Evolutionary conservation across 2,329 filamentous ascomycete genomes (phyloP).

Genomic region (Cercospora nicotianae): DNA sequence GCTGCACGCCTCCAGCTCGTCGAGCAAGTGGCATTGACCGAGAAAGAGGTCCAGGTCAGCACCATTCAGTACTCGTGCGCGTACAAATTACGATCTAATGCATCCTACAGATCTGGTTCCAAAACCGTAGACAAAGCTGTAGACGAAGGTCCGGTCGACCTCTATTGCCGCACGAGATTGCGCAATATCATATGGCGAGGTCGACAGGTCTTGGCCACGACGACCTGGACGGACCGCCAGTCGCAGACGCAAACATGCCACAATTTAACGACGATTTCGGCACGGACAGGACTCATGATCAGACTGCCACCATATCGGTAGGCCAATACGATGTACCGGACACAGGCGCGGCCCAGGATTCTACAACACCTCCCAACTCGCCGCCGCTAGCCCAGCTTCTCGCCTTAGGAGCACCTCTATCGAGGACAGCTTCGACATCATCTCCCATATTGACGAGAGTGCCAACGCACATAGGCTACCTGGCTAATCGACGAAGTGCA

Average conservation of each 20-base stretch:
- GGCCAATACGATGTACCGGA: background rate
- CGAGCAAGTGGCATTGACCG: constrained; percentile 79
- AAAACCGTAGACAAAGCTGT: constrained; percentile 91
- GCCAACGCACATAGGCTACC: constrained; percentile 37
- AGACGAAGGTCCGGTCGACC: constrained; percentile 78
- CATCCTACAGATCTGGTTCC: constrained; percentile 82
- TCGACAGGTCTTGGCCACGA: constrained; percentile 13
- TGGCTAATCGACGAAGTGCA: constrained; percentile 49
- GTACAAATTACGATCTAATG: constrained; percentile 7
- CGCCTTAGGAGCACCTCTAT: background rate
- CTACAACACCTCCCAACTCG: background rate
- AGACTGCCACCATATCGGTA: background rate
- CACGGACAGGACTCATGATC: background rate
- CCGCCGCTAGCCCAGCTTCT: background rate
- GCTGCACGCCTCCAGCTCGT: constrained; percentile 81
- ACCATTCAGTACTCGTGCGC: background rate
- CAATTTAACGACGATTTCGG: background rate
- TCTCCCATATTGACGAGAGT: background rate
- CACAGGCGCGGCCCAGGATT: background rate
- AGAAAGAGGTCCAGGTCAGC: constrained; percentile 93
- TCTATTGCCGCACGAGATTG: constrained; percentile 73
- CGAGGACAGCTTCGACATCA: constrained; percentile 2
- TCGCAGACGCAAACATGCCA: background rate
- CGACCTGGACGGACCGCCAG: background rate
- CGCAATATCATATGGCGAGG: constrained; percentile 38